Conservation (phyloP, 805 yeast genomes). For the Saccharomycopsis guyanensis region DNA sequence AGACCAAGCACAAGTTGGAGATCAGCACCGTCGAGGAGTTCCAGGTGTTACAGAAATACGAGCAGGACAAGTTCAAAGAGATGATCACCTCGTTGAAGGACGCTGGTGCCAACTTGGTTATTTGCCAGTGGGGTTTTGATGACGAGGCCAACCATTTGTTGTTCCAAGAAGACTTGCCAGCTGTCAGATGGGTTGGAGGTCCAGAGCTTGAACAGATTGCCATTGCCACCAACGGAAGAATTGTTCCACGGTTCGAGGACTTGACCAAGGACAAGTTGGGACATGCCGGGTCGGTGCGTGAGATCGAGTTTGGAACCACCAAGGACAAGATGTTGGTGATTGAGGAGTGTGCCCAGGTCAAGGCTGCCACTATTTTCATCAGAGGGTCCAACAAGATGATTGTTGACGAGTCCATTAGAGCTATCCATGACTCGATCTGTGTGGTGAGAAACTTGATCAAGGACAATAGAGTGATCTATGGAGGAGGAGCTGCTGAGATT, state of each 20-base stretch:
- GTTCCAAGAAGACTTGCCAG: conserved; percentile 82
- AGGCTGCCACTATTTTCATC: conserved; percentile 91
- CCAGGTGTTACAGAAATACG: conserved; percentile 91
- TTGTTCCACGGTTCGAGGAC: conserved; percentile 89
- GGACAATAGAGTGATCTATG: conserved; percentile 85
- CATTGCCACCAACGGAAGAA: conserved; percentile 96
- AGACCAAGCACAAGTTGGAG: conserved; percentile 90
- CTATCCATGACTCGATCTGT: conserved; percentile 92
- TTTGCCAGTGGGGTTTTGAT: conserved; percentile 96
- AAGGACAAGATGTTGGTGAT: conserved; percentile 86
- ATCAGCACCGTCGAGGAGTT: conserved; percentile 91
- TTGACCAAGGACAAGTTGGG: conserved; percentile 86
- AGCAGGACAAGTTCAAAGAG: conserved; percentile 82
- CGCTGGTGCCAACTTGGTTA: conserved; percentile 63
- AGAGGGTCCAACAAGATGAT: conserved; percentile 98
- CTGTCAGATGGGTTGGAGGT: conserved; percentile 71
- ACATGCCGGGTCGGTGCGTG: conserved; percentile 83
- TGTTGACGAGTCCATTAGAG: conserved; percentile 93
- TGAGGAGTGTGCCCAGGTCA: conserved; percentile 77
- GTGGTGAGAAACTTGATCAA: conserved; percentile 91
- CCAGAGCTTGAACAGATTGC: conserved; percentile 77
- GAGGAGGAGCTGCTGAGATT: conserved; percentile 96
- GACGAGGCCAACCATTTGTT: conserved; percentile 57
- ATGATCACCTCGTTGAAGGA: conserved; percentile 86
- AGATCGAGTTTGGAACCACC: conserved; percentile 66